Conservation (phyloP, 2,329 filamentous ascomycete genomes). For the Aschersonia sp. region DNA sequence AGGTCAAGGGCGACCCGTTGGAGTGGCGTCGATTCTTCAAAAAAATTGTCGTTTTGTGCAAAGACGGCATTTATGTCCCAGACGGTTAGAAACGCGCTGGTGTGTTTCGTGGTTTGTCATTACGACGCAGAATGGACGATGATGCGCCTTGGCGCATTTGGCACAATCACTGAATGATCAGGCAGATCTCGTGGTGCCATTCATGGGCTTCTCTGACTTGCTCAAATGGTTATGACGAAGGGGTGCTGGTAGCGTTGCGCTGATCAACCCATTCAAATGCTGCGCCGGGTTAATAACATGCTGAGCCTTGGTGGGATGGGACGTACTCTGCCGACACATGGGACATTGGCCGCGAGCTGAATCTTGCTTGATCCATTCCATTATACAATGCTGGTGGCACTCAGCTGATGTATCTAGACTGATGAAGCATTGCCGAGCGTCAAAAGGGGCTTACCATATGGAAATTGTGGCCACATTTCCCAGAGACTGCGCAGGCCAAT, state of each 20-base stretch:
- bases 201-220: no score
- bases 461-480: conserved; percentile 94
- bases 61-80: conserved; percentile 59
- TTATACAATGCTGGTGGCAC: conserved; percentile 66
- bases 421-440: neutral
- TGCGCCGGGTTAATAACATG: conserved; percentile 6
- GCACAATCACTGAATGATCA: no score
- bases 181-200: no score
- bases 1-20: conserved; percentile 86
- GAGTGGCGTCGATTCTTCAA: conserved; percentile 98
- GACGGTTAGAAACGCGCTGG: conserved; percentile 18
- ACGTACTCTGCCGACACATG: conserved; percentile 85
- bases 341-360: conserved; percentile 87
- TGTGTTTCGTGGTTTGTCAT: neutral
- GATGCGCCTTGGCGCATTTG: neutral
- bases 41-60: conserved; percentile 76
- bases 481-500: conserved; percentile 55
- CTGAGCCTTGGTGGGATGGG: neutral
- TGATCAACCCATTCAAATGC: conserved; percentile 28
- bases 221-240: conserved; percentile 9
- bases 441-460: conserved; percentile 57
- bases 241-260: conserved; percentile 13
- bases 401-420: neutral
- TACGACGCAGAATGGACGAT: neutral
- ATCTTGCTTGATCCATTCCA: conserved; percentile 92